These are phyloP conservation scores for Exophiala bonariae DNA, from an alignment of 2,329 filamentous ascomycete species.

Conservation along the genomic window DNA sequence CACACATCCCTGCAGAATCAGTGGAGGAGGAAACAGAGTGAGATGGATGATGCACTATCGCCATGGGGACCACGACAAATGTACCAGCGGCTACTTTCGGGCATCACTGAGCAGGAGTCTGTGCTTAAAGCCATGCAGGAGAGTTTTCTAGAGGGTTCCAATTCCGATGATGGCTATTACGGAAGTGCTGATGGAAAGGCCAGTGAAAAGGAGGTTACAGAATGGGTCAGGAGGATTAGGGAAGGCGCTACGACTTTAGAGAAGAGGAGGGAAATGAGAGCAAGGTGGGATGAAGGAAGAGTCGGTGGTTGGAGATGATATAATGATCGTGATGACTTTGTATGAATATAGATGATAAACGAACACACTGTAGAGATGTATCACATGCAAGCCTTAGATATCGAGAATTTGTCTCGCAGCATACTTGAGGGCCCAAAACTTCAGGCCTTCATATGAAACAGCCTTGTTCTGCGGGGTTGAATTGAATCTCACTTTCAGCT, in stretches of 20 bases:
- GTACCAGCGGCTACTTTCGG: conserved; percentile 76
- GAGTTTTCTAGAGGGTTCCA: conserved; percentile 75
- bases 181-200: conserved; percentile 53
- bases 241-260: conserved; percentile 79
- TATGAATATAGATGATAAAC: too few relatives aligned
- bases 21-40: conserved; percentile 83
- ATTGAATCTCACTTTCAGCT: too few relatives aligned
- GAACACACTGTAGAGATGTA: too few relatives aligned
- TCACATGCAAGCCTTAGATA: too few relatives aligned
- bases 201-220: conserved; percentile 76
- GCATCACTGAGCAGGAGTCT: conserved; percentile 77
- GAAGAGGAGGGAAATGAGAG: conserved; percentile 79
- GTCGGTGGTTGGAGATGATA: conserved; percentile 88
- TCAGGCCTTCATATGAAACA: too few relatives aligned
- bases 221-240: conserved; percentile 80
- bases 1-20: conserved; percentile 87
- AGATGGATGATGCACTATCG: conserved; percentile 81
- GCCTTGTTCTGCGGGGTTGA: too few relatives aligned
- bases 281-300: conserved; percentile 92
- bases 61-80: conserved; percentile 84
- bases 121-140: conserved; percentile 84
- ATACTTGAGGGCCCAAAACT: too few relatives aligned
- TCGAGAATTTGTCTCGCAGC: too few relatives aligned
- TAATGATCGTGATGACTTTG: too few relatives aligned
- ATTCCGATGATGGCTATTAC: conserved; percentile 36